A percentile compares a stretch with the other conserved stretches of the same genome.
Evolutionary conservation across 2,329 filamentous ascomycete genomes (phyloP).

Genomic region (Botryotinia narcissicola): DNA sequence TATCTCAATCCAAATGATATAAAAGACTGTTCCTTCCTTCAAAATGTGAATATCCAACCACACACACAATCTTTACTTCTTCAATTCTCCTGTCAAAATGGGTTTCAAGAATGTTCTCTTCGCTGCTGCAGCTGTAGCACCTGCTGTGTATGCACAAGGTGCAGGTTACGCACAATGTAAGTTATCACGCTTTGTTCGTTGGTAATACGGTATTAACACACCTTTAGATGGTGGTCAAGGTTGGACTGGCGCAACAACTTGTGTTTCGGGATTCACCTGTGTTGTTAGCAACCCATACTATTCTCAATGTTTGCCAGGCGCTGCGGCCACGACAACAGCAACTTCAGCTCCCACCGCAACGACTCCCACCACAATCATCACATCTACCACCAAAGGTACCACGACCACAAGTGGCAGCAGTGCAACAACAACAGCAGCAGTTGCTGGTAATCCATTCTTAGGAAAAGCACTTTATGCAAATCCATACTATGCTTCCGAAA

Average conservation of each 20-base stretch:
- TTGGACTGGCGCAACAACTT: conserved; percentile 34
- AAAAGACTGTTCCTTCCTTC: conserved; percentile 13
- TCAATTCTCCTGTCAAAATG: conserved; percentile 28
- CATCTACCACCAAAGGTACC: conserved; percentile 10
- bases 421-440: conserved; percentile 36
- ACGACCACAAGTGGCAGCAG: conserved; percentile 21
- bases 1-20: not conserved
- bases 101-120: conserved; percentile 31
- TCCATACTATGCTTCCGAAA: conserved; percentile 52
- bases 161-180: conserved; percentile 35
- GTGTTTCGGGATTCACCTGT: conserved; percentile 35
- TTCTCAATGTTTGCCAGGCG: conserved; percentile 36
- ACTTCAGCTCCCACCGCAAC: conserved; percentile 25
- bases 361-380: conserved; percentile 20
- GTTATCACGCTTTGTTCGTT: not conserved
- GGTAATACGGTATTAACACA: not conserved
- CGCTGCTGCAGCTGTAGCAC: conserved; percentile 37
- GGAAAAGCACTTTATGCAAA: conserved; percentile 52
- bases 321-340: conserved; percentile 24
- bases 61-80: conserved; percentile 9
- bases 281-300: conserved; percentile 31
- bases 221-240: conserved; percentile 33
- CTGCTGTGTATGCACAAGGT: conserved; percentile 33
- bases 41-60: not conserved
- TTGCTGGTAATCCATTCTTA: conserved; percentile 52